Base-by-base conservation (phyloP, 768 basidiomycete genomes). In the Macrolepiota fuliginosa region DNA sequence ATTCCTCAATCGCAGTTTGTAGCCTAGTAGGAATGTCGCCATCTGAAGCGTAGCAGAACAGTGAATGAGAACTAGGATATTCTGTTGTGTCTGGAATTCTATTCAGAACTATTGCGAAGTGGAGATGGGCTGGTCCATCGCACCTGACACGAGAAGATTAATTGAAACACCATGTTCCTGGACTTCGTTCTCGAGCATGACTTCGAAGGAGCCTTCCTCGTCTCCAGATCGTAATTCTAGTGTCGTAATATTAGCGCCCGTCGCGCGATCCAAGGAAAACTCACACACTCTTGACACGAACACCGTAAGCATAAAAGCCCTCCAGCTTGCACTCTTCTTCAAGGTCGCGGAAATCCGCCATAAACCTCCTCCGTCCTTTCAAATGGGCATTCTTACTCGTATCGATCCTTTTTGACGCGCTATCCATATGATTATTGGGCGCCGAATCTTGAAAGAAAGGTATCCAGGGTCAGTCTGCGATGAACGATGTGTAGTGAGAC, bases 151-250 rank as follows among this genome's bases (percentile, higher is more conserved):
- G 32, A 85, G 70, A 24, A 88, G 67, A 63, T 75, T 79, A 39
- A 80, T 68, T 1, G 74, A 62, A 35, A 80, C 62, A 45, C 79
- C 65, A 42, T 71, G 72, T 58, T 77, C 69, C 7, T 67, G 72
- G 39, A 71, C 73, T 29, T 57, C 57, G n/a, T 79, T 69, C 46
- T 72, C 68, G 24, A 88, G 72, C 12, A 67, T 67, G 32, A 87
- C 73, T 56, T 86, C 79, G n/a, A 90, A 72, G n/a, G 81, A 77
- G 15, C 86, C 86, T 64, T 89, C 87, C 54, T 89, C 87, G 27
- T 88, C 87, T 27, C 86, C 86, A 25, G 77, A 49, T 29, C 73
- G 69, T n/a, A 87, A 68, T 54, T 71, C 87, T 90, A 13, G 24
- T 49, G 45, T n/a, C 56, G 62, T 47, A 15, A 25, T 46, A n/a